phyloP scores from a whole-genome alignment of 345 rosid genomes.

The Syzygium grande region DNA sequence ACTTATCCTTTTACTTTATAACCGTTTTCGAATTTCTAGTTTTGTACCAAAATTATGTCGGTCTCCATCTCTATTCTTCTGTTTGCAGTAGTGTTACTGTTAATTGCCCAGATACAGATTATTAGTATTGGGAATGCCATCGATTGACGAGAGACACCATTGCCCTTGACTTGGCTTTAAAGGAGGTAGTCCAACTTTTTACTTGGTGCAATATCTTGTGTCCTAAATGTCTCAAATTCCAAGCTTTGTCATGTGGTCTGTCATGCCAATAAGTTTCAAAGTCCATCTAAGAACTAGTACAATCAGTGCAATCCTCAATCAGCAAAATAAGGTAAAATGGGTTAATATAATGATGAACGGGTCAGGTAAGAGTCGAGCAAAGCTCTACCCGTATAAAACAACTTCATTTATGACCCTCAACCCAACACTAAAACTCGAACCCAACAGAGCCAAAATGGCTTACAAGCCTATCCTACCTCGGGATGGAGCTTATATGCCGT shows the following conservation, averaged over 20 bases:
- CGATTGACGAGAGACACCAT: not conserved
- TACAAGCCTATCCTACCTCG: not conserved
- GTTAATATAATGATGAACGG: not conserved
- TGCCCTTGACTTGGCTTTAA: not conserved
- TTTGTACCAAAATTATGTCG: not conserved
- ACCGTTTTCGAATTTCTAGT: not conserved
- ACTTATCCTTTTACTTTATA: not conserved
- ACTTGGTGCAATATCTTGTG: not conserved
- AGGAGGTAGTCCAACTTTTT: not conserved
- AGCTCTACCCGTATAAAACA: not conserved
- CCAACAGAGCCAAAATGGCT: not conserved
- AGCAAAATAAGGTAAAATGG: not conserved
- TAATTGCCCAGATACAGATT: not conserved
- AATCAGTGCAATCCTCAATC: not conserved
- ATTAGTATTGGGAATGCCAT: fast-evolving
- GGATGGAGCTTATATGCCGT: not conserved
- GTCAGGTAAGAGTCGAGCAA: not conserved
- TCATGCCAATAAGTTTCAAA: not conserved
- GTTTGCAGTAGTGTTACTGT: not conserved
- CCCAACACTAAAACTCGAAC: not conserved
- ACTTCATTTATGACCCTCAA: not conserved
- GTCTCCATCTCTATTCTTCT: not conserved
- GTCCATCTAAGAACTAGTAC: too few relatives aligned
- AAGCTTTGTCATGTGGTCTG: not conserved
- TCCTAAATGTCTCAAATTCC: not conserved